A percentile compares a stretch with the other conserved stretches of the same genome.
These are phyloP conservation scores for Pseudogymnoascus sp. DNA, from an alignment of 2,329 filamentous ascomycete genomes.

Conservation along the genomic window DNA sequence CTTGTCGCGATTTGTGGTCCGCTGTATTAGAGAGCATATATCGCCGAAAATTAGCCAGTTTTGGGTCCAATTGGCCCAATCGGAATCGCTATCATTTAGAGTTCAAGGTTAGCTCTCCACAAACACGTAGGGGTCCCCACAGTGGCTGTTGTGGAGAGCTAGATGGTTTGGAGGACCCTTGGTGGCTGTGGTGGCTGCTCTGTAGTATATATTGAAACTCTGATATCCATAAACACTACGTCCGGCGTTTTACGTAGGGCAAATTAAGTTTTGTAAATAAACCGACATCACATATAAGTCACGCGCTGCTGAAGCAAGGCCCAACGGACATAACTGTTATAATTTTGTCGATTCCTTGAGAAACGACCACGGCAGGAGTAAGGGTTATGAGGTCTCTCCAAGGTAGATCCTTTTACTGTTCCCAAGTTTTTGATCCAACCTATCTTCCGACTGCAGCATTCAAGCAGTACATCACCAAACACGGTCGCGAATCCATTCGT, in stretches of 20 bases:
- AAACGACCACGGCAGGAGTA: not conserved
- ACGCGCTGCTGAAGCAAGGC: constrained; percentile 11
- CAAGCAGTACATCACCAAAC: not conserved
- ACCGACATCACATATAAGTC: no score
- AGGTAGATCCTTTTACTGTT: not conserved
- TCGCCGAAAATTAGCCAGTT: not conserved
- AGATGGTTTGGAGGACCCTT: not conserved
- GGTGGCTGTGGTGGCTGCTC: no score
- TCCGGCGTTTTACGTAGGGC: not conserved
- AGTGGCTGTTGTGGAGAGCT: not conserved
- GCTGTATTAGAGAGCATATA: not conserved
- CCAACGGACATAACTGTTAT: constrained; percentile 7
- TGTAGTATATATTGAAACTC: no score
- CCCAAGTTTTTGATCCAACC: not conserved
- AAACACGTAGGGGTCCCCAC: not conserved
- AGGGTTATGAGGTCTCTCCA: not conserved
- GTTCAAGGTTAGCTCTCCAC: not conserved
- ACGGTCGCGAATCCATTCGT: not conserved
- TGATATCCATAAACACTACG: not conserved
- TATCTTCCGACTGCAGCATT: not conserved
- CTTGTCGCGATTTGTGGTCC: not conserved
- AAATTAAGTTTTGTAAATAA: not conserved
- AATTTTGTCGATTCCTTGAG: constrained; percentile 10
- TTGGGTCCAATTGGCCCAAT: not conserved
- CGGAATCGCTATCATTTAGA: not conserved